phyloP scores from a whole-genome alignment of 2,329 filamentous ascomycete genomes.

The Scolecobasidium constrictum region DNA sequence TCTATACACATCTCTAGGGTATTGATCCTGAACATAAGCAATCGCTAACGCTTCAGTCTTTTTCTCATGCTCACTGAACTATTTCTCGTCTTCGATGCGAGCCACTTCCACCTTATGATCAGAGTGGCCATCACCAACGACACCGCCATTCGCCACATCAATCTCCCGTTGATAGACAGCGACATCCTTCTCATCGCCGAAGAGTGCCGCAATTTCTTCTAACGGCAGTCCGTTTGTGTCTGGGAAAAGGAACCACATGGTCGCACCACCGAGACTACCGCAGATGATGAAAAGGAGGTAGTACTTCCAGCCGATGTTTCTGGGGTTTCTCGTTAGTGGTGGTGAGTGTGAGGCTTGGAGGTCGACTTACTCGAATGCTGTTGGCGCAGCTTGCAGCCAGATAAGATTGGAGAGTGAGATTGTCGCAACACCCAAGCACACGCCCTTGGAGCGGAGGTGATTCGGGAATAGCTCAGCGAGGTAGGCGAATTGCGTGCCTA shows the following conservation, averaged over 20 bases:
- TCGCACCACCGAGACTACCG: slow-evolving; percentile 10
- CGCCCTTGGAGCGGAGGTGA: slow-evolving; percentile 7
- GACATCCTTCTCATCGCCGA: slow-evolving; percentile 10
- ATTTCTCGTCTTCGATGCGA: too few relatives aligned
- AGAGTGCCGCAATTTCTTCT: slow-evolving; percentile 12
- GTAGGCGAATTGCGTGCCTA: slow-evolving; percentile 3
- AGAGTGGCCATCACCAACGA: not conserved
- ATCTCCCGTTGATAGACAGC: slow-evolving; percentile 15
- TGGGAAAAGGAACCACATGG: slow-evolving; percentile 6
- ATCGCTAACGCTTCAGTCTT: too few relatives aligned
- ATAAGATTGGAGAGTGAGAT: slow-evolving; percentile 17
- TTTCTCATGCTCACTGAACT: too few relatives aligned
- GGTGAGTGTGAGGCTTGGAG: too few relatives aligned
- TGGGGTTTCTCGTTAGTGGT: too few relatives aligned
- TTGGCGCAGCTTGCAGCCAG: slow-evolving; percentile 10
- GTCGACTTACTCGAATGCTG: slow-evolving; percentile 14
- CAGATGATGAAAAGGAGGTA: slow-evolving; percentile 17
- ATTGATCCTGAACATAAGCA: too few relatives aligned
- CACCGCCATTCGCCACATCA: slow-evolving; percentile 8
- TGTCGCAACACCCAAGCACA: slow-evolving; percentile 14
- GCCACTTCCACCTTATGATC: not conserved
- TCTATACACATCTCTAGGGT: too few relatives aligned
- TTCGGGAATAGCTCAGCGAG: slow-evolving; percentile 3
- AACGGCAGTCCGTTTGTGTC: slow-evolving; percentile 5
- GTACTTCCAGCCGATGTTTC: slow-evolving; percentile 17